Percentiles rank a stretch among this genome's conserved stretches.
These are phyloP conservation scores for Pythium dissimile DNA, from an alignment of 352 stramenopile species.

Conservation along the genomic window DNA sequence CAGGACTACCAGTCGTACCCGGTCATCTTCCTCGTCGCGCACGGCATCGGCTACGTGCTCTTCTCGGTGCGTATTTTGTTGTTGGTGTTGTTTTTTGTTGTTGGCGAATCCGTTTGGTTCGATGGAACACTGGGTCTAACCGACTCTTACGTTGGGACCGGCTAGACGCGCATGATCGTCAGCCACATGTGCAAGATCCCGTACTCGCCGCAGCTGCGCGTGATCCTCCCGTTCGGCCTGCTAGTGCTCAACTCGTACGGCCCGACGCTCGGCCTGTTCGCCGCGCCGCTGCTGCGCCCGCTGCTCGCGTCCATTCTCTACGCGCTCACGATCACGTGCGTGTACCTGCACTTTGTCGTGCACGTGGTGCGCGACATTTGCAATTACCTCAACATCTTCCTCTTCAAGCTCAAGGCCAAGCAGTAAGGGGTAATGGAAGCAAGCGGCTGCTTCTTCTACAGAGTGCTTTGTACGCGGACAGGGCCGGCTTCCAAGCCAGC, in stretches of 20 bases:
- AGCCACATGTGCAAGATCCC: constrained; percentile 90
- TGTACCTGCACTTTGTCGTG: constrained; percentile 82
- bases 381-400: constrained; percentile 81
- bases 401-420: constrained; percentile 69
- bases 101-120: neutral
- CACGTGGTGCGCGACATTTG: constrained; percentile 85
- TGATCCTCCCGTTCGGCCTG: constrained; percentile 74
- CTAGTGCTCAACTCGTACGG: constrained; percentile 77
- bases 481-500: too few species aligned
- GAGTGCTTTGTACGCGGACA: too few species aligned
- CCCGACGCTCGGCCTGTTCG: constrained; percentile 39
- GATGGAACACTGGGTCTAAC: too few species aligned
- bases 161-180: constrained; percentile 84
- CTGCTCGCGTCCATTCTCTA: constrained; percentile 71
- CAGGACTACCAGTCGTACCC: constrained; percentile 67
- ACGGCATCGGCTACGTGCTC: constrained; percentile 82
- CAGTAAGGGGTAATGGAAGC: too few species aligned
- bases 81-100: neutral
- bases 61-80: constrained; percentile 60
- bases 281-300: constrained; percentile 49
- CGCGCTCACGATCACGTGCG: constrained; percentile 59
- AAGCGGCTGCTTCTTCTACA: too few species aligned
- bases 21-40: constrained; percentile 72
- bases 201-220: constrained; percentile 75
- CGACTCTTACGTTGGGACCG: constrained; percentile 1